These are phyloP conservation scores for Vitis cinerea DNA, from an alignment of 164 flowering plant species.

Conservation along the genomic window DNA sequence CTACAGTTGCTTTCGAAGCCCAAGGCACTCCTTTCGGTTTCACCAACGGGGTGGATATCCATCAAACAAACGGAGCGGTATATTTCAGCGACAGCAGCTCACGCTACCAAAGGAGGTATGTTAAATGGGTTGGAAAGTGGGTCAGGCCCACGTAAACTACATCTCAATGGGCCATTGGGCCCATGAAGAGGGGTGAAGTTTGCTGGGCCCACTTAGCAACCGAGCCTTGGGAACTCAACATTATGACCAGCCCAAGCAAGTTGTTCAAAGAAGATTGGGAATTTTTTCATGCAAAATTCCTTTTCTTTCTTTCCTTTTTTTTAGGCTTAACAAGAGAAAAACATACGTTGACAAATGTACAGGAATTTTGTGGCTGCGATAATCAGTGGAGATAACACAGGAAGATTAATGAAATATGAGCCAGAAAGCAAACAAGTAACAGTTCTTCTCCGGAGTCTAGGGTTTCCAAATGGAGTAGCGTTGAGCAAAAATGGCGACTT, in stretches of 20 bases:
- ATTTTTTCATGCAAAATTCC: no score
- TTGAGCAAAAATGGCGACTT: slow-evolving; percentile 24
- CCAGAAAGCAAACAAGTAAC: slow-evolving; percentile 23
- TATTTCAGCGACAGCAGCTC: slow-evolving; percentile 58
- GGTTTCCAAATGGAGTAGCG: slow-evolving; percentile 39
- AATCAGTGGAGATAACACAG: slow-evolving; percentile 30
- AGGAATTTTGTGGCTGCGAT: slow-evolving; percentile 25
- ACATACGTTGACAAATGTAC: neutral
- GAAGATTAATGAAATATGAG: slow-evolving; percentile 37
- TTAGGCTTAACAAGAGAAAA: no score
- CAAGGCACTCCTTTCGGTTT: slow-evolving; percentile 32
- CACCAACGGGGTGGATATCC: slow-evolving; percentile 47
- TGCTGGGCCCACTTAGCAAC: no score
- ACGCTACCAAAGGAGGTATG: slow-evolving; percentile 39
- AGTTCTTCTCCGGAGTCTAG: slow-evolving; percentile 20
- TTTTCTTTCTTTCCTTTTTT: no score
- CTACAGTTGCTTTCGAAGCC: slow-evolving; percentile 18
- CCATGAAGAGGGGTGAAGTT: no score
- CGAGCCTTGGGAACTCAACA: no score
- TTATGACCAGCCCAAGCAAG: no score
- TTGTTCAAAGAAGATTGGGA: no score
- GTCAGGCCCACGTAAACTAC: no score
- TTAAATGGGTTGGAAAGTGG: no score
- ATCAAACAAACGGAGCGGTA: slow-evolving; percentile 29
- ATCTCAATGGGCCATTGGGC: no score